Base-by-base conservation (phyloP, 192 early-diverging fungal species). In the Podila clonocystis region DNA sequence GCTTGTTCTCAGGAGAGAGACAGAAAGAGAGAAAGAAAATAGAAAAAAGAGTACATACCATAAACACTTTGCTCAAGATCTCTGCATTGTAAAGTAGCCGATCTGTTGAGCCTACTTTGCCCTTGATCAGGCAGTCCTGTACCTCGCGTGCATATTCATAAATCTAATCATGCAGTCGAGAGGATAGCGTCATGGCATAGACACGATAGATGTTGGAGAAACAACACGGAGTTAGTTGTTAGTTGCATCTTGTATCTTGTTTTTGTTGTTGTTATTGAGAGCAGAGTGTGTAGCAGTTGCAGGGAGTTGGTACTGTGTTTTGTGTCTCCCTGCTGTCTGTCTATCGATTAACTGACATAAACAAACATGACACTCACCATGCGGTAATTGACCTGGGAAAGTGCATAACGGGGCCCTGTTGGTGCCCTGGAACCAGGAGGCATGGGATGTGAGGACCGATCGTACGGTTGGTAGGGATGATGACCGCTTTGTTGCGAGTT, bases 101-200 rank as follows among this genome's bases (percentile, higher is more conserved):
- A 72, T 79, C 75, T 9, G 70, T 71, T 33, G 70, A 49, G 49
- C 75, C 75, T 19, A 50, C 60, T 50, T 72, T 79, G 22, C 75
- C 75, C 61, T 79, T 79, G 60, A 79, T 61, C 31, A 79, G 72
- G 41, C 75, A 79, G 28, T 79, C 75, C 15, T 69, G 75, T 41
- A 79, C 70, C 61, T 79, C 75, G n/a, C 55, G 66, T 38, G 75
- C 75, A 72, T 79, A 79, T 55, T 79, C 75, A 61, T 67, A 79
- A 50, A 79, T 79, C 75, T 79, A 58, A 26, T 22, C 28, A n/a
- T 17, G 29, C n/a, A 68, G 29, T 41, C 50, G 26, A 48, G 24
- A 55, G n/a, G 22, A 26, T 45, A 17, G 41, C 41, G 52, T 55
- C n/a, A 26, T 55, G 52, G 24, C 24, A 22, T 55, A 24, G 19